phyloP scores from a whole-genome alignment of 257 asterid genomes.

The Vinca minor region DNA sequence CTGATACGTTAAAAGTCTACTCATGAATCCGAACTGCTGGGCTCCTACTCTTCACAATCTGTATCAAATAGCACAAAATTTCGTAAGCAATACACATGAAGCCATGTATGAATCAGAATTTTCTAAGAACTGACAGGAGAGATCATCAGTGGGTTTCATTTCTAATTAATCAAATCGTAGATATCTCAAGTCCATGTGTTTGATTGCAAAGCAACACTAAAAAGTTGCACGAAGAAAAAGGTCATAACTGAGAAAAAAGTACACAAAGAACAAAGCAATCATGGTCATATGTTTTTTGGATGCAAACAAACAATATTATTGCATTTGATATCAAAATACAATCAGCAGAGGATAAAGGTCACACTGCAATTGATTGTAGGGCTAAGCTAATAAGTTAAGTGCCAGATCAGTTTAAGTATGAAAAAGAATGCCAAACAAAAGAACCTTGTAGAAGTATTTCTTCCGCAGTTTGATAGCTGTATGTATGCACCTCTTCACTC shows the following conservation, averaged over 20 bases:
- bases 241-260: not conserved
- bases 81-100: constrained; percentile 8
- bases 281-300: not conserved
- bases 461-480: constrained; percentile 87
- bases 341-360: not conserved
- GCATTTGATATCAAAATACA: not conserved
- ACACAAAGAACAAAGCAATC: not conserved
- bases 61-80: constrained; percentile 29
- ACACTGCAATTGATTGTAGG: not conserved
- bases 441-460: constrained; percentile 80
- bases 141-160: not conserved
- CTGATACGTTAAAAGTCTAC: constrained; percentile 23
- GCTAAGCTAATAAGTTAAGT: not conserved
- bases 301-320: not conserved
- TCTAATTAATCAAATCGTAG: not conserved
- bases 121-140: not conserved
- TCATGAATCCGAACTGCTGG: constrained; percentile 47
- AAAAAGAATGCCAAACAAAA: constrained; percentile 6
- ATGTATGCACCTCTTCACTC: constrained; percentile 77
- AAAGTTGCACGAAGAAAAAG: not conserved
- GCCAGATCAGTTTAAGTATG: not conserved
- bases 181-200: not conserved
- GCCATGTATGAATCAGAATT: constrained; percentile 6
- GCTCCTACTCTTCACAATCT: constrained; percentile 55
- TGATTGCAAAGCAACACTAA: not conserved